A percentile compares a stretch with the other conserved stretches of the same genome.
Evolutionary conservation across 345 rosid species (phyloP).

Genomic region (Viola odorata): DNA sequence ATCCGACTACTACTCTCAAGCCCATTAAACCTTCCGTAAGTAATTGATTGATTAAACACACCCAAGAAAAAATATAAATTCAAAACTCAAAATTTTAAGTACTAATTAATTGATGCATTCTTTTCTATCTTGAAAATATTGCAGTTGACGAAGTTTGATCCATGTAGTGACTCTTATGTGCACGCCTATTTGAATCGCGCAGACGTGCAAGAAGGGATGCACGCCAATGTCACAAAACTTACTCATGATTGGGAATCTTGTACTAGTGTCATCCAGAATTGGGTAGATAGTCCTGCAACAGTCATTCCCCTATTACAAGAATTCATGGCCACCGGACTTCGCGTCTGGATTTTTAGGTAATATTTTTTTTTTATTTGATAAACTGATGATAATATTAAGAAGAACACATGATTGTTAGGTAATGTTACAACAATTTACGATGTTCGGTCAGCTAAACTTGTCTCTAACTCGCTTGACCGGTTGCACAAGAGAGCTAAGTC

Average conservation of each 20-base stretch:
- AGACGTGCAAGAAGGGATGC: slow-evolving; percentile 72
- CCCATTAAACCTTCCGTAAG: slow-evolving; percentile 48
- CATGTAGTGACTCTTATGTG: slow-evolving; percentile 63
- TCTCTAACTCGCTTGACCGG: no score
- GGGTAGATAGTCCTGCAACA: slow-evolving; percentile 70
- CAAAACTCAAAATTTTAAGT: no score
- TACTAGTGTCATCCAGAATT: slow-evolving; percentile 38
- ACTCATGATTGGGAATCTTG: slow-evolving; percentile 69
- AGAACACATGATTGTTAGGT: no score
- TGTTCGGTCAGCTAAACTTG: no score
- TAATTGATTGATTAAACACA: not conserved
- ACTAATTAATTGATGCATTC: no score
- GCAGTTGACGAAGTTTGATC: slow-evolving; percentile 51
- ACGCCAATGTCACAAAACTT: slow-evolving; percentile 73
- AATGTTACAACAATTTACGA: no score
- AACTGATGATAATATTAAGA: no score
- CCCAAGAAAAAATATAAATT: no score
- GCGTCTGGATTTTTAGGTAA: slow-evolving; percentile 76
- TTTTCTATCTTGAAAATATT: no score
- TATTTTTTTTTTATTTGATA: not conserved
- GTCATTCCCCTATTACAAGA: slow-evolving; percentile 50
- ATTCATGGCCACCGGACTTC: slow-evolving; percentile 44
- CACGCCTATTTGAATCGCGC: slow-evolving; percentile 59
- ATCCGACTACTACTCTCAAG: slow-evolving; percentile 37
- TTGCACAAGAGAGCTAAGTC: no score